Conservation (phyloP, 1,284 basidiomycete genomes). For the Apiotrichum gracile region DNA sequence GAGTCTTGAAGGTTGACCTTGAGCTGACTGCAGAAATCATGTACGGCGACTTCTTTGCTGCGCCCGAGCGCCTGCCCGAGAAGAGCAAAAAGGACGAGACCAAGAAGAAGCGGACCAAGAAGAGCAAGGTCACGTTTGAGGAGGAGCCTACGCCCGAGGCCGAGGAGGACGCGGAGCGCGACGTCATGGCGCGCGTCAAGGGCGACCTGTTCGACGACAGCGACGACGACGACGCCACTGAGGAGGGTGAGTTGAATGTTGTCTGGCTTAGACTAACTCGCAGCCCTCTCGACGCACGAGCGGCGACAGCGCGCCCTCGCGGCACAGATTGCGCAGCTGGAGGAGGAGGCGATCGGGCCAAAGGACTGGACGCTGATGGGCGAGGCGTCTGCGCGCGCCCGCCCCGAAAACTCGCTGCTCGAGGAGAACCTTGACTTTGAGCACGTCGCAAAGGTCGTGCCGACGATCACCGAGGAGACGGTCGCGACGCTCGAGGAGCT, state of each 20-base stretch:
- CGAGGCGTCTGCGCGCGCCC: conserved; percentile 72
- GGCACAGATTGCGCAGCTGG: conserved; percentile 53
- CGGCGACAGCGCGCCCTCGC: conserved; percentile 51
- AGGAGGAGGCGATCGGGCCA: conserved; percentile 53
- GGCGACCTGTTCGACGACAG: conserved; percentile 54
- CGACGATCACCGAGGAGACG: conserved; percentile 82
- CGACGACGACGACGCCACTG: conserved; percentile 46
- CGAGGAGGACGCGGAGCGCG: conserved; percentile 30
- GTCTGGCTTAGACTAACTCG: background rate
- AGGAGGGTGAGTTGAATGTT: conserved; percentile 26
- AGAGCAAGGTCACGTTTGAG: conserved; percentile 37
- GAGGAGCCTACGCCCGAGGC: conserved; percentile 29
- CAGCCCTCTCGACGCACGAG: conserved; percentile 51
- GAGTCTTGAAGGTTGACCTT: conserved; percentile 8
- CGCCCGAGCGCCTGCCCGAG: conserved; percentile 32
- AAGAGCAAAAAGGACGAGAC: conserved; percentile 28
- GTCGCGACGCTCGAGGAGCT: conserved; percentile 79
- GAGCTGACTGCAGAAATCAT: conserved; percentile 35
- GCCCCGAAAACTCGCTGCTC: conserved; percentile 86
- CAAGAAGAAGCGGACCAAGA: conserved; percentile 44
- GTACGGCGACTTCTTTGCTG: conserved; percentile 60
- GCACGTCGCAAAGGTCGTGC: conserved; percentile 74
- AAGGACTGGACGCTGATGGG: conserved; percentile 91
- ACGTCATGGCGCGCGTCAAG: conserved; percentile 51
- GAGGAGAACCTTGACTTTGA: conserved; percentile 96